A percentile compares a stretch with the other conserved stretches of the same genome.
These are phyloP conservation scores for Olyra latifolia DNA, from an alignment of 176 grass and related monocot genomes.

Conservation along the genomic window DNA sequence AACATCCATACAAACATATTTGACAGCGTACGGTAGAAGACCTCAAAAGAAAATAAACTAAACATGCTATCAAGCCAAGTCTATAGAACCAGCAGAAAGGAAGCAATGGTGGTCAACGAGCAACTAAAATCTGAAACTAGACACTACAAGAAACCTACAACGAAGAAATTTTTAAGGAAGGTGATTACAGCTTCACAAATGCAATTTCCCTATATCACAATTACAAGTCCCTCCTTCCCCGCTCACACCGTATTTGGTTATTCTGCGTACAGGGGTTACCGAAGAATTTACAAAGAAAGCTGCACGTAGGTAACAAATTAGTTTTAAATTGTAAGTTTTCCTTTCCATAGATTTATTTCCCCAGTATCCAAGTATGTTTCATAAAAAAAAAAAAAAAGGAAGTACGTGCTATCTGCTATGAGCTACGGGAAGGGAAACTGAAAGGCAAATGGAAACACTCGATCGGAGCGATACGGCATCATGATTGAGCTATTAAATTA, in stretches of 20 bases:
- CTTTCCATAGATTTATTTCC: not conserved
- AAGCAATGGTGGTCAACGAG: too few species aligned
- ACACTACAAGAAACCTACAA: too few species aligned
- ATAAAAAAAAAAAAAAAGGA: too few species aligned
- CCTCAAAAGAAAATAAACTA: too few species aligned
- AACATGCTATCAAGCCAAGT: too few species aligned
- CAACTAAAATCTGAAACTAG: too few species aligned
- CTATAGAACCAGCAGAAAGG: too few species aligned
- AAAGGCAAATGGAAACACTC: slow-evolving; percentile 2
- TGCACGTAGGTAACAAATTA: not conserved
- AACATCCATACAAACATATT: too few species aligned
- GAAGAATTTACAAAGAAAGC: not conserved
- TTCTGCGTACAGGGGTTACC: not conserved
- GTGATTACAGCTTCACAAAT: not conserved
- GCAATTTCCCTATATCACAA: not conserved
- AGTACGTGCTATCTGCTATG: not conserved
- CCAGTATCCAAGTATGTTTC: too few species aligned
- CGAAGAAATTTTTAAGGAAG: too few species aligned
- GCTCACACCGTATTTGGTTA: not conserved
- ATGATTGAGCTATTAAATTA: not conserved
- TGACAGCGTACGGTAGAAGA: too few species aligned
- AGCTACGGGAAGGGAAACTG: not conserved
- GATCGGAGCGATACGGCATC: not conserved
- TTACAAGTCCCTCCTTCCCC: not conserved
- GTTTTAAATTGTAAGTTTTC: not conserved